A percentile compares a stretch with the other conserved stretches of the same genome.
These are phyloP conservation scores for Phoma sp. DNA, from an alignment of 2,329 filamentous ascomycete species.

Conservation along the genomic window DNA sequence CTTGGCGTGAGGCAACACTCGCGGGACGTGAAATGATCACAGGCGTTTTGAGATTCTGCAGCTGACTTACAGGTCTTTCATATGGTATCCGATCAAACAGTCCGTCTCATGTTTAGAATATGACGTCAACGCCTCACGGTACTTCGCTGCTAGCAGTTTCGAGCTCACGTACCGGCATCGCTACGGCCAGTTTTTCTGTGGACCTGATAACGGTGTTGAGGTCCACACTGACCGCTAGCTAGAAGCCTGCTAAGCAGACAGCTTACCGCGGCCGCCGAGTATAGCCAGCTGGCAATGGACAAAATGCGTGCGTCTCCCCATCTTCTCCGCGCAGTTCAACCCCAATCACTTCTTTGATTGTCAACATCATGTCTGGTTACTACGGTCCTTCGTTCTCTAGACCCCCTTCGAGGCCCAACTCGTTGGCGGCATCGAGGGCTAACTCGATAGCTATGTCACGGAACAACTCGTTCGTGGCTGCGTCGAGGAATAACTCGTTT, in stretches of 20 bases:
- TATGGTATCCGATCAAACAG: too few species aligned
- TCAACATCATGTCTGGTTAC: constrained; percentile 21
- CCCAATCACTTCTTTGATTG: constrained; percentile 1
- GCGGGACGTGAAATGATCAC: background rate
- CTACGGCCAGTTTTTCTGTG: constrained; percentile 19
- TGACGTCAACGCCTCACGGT: constrained; percentile 3
- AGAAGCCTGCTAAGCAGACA: constrained; percentile 5
- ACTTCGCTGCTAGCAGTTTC: constrained; percentile 1
- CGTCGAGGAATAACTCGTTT: constrained; percentile 11
- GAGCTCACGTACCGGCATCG: constrained; percentile 10
- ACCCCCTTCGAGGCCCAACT: constrained; percentile 18
- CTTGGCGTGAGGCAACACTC: constrained; percentile 1
- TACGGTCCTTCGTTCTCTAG: constrained; percentile 19
- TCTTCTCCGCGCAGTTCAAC: constrained; percentile 11
- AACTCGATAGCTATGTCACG: constrained; percentile 17
- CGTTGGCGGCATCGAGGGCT: constrained; percentile 17
- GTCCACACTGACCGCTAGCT: constrained; percentile 17
- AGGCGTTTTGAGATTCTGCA: background rate
- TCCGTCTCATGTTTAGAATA: background rate
- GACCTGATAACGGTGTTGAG: constrained; percentile 13
- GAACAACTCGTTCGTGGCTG: constrained; percentile 5
- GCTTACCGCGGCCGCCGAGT: constrained; percentile 7
- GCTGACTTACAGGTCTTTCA: too few species aligned
- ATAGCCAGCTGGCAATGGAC: constrained; percentile 12
- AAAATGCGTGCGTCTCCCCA: constrained; percentile 15